phyloP scores from a whole-genome alignment of 495 filamentous ascomycete genomes.

The Xylaria curta region DNA sequence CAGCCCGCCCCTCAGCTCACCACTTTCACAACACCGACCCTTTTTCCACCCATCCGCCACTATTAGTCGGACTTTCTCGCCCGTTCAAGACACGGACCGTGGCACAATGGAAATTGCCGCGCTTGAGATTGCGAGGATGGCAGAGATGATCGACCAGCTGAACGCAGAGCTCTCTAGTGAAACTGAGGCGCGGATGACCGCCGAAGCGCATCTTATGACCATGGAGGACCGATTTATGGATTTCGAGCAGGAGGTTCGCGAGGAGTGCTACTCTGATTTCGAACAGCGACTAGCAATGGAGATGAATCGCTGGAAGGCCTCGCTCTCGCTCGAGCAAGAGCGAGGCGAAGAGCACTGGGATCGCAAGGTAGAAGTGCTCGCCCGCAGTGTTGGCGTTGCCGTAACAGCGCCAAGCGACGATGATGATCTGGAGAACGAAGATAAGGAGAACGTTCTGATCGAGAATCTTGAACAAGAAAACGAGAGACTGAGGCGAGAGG shows the following conservation, averaged over 20 bases:
- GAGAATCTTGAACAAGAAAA: conserved; percentile 69
- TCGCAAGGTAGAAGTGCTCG: conserved; percentile 85
- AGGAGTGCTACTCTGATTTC: conserved; percentile 87
- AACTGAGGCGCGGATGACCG: conserved; percentile 61
- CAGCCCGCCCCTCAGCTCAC: conserved; percentile 47
- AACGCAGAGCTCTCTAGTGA: conserved; percentile 65
- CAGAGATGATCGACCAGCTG: conserved; percentile 75
- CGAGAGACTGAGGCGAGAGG: conserved; percentile 60
- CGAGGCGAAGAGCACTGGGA: conserved; percentile 84
- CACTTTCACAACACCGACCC: conserved; percentile 37
- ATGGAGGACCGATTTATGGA: conserved; percentile 71
- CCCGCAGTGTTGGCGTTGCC: conserved; percentile 63
- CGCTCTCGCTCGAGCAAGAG: conserved; percentile 75
- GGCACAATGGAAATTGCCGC: conserved; percentile 80
- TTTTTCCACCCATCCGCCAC: conserved; percentile 51
- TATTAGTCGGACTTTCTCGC: conserved; percentile 42
- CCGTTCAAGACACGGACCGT: conserved; percentile 58
- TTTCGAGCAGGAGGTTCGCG: conserved; percentile 86
- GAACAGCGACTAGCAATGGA: conserved; percentile 77
- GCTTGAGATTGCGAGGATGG: conserved; percentile 74
- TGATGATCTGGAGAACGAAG: conserved; percentile 46
- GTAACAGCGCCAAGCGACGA: conserved; percentile 36
- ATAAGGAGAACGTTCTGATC: conserved; percentile 58
- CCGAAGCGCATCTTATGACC: conserved; percentile 63
- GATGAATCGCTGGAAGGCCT: conserved; percentile 75